Conservation (phyloP, 1,284 basidiomycete genomes). For the Ustilago cynodontis region DNA sequence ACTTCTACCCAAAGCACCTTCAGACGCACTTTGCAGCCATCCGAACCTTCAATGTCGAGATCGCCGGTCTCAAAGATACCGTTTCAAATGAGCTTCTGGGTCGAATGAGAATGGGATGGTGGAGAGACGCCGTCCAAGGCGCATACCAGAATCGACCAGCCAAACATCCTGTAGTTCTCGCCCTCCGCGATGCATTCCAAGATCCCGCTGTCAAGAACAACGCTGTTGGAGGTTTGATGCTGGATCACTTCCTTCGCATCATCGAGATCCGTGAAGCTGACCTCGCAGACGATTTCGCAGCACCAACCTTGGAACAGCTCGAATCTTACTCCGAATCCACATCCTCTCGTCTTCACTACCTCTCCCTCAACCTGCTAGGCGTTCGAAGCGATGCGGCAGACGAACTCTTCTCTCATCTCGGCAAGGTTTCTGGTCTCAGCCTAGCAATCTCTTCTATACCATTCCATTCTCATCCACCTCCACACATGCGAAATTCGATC, state of each 20-base stretch:
- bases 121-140: constrained; percentile 64
- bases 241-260: constrained; percentile 67
- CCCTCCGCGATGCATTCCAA: constrained; percentile 61
- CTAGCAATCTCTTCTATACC: constrained; percentile 59
- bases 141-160: constrained; percentile 63
- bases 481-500: constrained; percentile 54
- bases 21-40: constrained; percentile 66
- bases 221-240: constrained; percentile 57
- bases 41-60: constrained; percentile 65
- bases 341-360: constrained; percentile 61
- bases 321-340: constrained; percentile 65
- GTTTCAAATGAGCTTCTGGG: constrained; percentile 68
- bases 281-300: constrained; percentile 54
- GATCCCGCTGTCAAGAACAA: constrained; percentile 56
- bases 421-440: constrained; percentile 65
- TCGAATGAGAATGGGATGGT: constrained; percentile 67
- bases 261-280: constrained; percentile 66
- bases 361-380: constrained; percentile 61
- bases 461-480: constrained; percentile 62
- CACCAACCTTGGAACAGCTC: constrained; percentile 60
- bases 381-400: constrained; percentile 49
- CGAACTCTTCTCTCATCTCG: constrained; percentile 67
- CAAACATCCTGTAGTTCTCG: constrained; percentile 63
- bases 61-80: constrained; percentile 61
- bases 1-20: constrained; percentile 60